Evolutionary conservation across 768 basidiomycete species (phyloP).

Genomic region (Pleurotus platypus): DNA sequence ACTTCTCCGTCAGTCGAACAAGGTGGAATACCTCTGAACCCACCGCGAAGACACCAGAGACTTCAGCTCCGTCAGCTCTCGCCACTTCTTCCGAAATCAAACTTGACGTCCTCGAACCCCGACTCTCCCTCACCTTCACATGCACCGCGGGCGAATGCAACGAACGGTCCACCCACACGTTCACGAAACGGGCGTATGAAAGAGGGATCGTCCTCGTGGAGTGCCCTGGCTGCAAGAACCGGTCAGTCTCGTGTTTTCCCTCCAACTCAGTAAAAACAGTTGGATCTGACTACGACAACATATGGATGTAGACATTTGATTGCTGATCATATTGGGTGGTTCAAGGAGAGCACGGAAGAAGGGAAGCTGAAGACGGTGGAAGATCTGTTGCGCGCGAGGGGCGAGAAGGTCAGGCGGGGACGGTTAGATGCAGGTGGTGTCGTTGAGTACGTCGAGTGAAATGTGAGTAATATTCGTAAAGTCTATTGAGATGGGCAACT

Average conservation of each 20-base stretch:
- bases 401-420: slow-evolving; percentile 67
- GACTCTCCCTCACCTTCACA: slow-evolving; percentile 77
- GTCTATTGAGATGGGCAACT: background rate
- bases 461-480: background rate
- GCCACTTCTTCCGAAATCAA: background rate
- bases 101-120: slow-evolving; percentile 40
- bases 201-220: slow-evolving; percentile 87
- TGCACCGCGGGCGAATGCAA: slow-evolving; percentile 76
- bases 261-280: background rate
- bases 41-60: background rate
- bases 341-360: slow-evolving; percentile 74
- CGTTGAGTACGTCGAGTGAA: slow-evolving; percentile 46
- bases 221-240: slow-evolving; percentile 86
- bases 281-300: background rate
- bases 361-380: slow-evolving; percentile 79
- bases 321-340: slow-evolving; percentile 91
- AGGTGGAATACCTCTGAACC: background rate
- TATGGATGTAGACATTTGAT: slow-evolving; percentile 63
- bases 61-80: background rate
- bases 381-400: slow-evolving; percentile 72
- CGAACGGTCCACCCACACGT: slow-evolving; percentile 81
- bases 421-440: slow-evolving; percentile 45
- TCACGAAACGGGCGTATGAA: slow-evolving; percentile 81
- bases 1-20: background rate
- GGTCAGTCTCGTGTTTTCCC: slow-evolving; percentile 43